Evolutionary conservation across 305 asterid species (phyloP).

Genomic region (Vinca major): DNA sequence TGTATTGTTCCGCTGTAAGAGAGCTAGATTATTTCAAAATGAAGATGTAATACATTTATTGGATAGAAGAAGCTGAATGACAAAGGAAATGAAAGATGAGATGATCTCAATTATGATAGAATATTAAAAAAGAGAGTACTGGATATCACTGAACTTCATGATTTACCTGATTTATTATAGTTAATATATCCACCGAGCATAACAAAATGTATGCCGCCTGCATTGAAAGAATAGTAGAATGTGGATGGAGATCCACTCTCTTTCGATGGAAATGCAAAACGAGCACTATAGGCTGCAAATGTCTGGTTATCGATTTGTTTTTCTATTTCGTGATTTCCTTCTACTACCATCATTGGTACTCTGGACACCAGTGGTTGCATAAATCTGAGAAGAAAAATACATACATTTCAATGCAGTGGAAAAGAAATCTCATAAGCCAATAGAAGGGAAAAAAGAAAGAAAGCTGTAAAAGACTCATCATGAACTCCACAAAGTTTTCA

Average conservation of each 20-base stretch:
- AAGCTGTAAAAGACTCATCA: background rate
- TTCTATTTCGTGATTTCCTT: conserved; percentile 96
- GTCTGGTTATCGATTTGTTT: conserved; percentile 57
- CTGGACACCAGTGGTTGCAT: conserved; percentile 79
- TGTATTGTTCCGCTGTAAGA: conserved; percentile 65
- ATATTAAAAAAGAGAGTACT: background rate
- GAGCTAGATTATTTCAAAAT: conserved; percentile 12
- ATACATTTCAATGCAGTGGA: background rate
- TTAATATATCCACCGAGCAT: conserved; percentile 74
- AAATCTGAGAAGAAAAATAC: conserved; percentile 37
- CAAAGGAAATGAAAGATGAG: background rate
- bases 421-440: background rate
- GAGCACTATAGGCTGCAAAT: conserved; percentile 62
- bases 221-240: conserved; percentile 75
- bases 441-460: background rate
- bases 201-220: conserved; percentile 90
- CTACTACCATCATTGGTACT: conserved; percentile 84
- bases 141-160: background rate
- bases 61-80: background rate
- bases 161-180: conserved; percentile 53
- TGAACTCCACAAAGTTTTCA: background rate
- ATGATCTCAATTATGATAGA: background rate
- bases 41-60: background rate
- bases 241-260: conserved; percentile 74
- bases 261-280: conserved; percentile 72